Evolutionary conservation across 768 basidiomycete genomes (phyloP), one percentile per base, ranked within the genome.

Genomic region (Terana coerulea): DNA sequence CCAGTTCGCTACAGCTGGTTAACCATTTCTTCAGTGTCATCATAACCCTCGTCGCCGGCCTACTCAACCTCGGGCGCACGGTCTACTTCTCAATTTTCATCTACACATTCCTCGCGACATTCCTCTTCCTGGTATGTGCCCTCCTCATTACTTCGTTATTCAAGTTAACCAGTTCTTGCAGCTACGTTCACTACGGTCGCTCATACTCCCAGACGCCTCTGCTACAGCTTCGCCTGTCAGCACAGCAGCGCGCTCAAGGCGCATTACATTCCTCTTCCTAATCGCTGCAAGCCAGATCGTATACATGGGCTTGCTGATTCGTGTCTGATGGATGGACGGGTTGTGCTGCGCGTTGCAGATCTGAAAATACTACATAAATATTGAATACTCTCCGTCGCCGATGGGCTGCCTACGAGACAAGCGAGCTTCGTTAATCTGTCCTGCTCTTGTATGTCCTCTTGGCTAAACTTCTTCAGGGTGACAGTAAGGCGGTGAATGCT

Each of bases 161-260:
- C 14, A 47, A 21, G 22, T n/a, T 29, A 44, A 28, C 14, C 1
- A 25, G n/a, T 34, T 19, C 44, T 40, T 30, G n/a, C 64, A 95
- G 94, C 83, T 97, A 21, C 91, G 94, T 37, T 95, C 95, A 1
- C 78, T 98, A 24, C 91, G 94, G 47, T 91, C 92, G 17, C 83
- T 97, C 49, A 84, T 97, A 47, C 79, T 97, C 1, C 92, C 95
- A 3, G 93, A 97, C 67, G 77, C 86, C 2, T 79, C 75, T 9
- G 62, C 70, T 31, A 79, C 65, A 39, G 79, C 74, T 3, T 76
- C 72, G 14, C 88, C 88, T 0, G 80, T 93, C 17, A 85, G 84
- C 30, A 42, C 87, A 44, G 79, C 86, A 0, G 89, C 92, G 57
- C 79, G 94, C 14, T 80, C 86, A n/a, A 73, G 90, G 28, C 75